Evolutionary conservation across 768 basidiomycete genomes (phyloP).

Genomic region (Sporobolomyces pararoseus): DNA sequence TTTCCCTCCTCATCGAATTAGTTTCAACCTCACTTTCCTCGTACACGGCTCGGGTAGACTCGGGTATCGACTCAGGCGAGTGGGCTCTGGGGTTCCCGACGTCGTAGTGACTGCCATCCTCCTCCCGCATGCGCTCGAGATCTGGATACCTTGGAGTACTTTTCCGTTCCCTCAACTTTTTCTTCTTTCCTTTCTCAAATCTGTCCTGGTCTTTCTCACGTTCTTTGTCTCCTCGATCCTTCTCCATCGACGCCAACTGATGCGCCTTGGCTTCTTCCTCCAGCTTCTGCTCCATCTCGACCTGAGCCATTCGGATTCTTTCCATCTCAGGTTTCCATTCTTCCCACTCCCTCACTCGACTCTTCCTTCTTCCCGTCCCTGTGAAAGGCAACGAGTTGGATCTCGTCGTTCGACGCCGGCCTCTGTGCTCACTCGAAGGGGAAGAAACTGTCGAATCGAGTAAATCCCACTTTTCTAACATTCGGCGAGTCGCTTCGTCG

Average conservation of each 20-base stretch:
- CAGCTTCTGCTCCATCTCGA: conserved; percentile 25
- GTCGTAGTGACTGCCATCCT: neutral
- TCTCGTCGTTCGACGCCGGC: neutral
- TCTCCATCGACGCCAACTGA: neutral
- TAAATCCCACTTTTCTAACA: conserved; percentile 27
- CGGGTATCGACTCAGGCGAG: neutral
- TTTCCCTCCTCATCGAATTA: neutral
- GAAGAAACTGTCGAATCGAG: neutral
- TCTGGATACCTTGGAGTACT: conserved; percentile 13
- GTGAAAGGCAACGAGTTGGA: conserved; percentile 1
- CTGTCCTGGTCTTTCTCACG: neutral
- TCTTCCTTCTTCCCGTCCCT: conserved; percentile 1
- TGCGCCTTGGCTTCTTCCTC: conserved; percentile 22
- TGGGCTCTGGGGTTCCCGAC: too few relatives aligned
- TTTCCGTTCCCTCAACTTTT: neutral
- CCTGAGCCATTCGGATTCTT: conserved; percentile 25
- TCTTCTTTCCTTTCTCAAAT: neutral
- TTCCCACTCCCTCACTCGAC: conserved; percentile 24
- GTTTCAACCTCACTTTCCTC: neutral
- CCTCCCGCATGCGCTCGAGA: neutral
- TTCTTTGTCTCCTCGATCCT: neutral
- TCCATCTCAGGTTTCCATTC: conserved; percentile 19
- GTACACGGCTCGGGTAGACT: neutral
- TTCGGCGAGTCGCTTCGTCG: conserved; percentile 19
- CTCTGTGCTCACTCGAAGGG: neutral